Conservation (phyloP, 208 protist genomes). For the Leishmania turanica region DNA sequence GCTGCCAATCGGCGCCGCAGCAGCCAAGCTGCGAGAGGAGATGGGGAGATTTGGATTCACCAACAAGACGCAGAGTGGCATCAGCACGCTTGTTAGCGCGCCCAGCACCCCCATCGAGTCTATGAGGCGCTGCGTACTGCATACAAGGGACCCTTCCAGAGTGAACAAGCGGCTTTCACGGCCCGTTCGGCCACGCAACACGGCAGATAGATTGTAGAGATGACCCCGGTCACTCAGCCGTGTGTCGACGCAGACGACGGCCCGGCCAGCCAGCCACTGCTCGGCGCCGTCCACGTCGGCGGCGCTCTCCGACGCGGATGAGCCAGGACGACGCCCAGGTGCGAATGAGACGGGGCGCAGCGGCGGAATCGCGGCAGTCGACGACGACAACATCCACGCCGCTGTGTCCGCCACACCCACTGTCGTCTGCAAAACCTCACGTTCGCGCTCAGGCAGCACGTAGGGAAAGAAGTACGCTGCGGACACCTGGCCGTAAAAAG, state of each 20-base stretch:
- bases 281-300: slow-evolving; percentile 18
- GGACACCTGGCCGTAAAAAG: slow-evolving; percentile 73
- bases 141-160: slow-evolving; percentile 73
- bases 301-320: not conserved
- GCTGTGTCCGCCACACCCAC: slow-evolving; percentile 9
- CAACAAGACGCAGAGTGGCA: slow-evolving; percentile 70
- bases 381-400: slow-evolving; percentile 14
- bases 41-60: slow-evolving; percentile 79
- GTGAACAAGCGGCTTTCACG: slow-evolving; percentile 59
- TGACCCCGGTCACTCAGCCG: slow-evolving; percentile 70
- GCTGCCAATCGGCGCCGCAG: not conserved
- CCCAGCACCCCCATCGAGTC: slow-evolving; percentile 82
- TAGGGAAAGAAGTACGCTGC: slow-evolving; percentile 68
- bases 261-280: slow-evolving; percentile 42
- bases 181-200: slow-evolving; percentile 48
- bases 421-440: slow-evolving; percentile 14
- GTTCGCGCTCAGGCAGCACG: slow-evolving; percentile 40
- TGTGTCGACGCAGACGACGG: slow-evolving; percentile 78
- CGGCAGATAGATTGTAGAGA: slow-evolving; percentile 80
- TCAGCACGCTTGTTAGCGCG: slow-evolving; percentile 60
- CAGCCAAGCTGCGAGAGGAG: slow-evolving; percentile 20
- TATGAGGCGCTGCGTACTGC: slow-evolving; percentile 62
- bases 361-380: not conserved
- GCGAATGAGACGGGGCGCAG: not conserved
- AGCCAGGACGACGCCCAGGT: not conserved